Evolutionary conservation across 805 yeast species (phyloP).

Genomic region (Ogataea minuta): DNA sequence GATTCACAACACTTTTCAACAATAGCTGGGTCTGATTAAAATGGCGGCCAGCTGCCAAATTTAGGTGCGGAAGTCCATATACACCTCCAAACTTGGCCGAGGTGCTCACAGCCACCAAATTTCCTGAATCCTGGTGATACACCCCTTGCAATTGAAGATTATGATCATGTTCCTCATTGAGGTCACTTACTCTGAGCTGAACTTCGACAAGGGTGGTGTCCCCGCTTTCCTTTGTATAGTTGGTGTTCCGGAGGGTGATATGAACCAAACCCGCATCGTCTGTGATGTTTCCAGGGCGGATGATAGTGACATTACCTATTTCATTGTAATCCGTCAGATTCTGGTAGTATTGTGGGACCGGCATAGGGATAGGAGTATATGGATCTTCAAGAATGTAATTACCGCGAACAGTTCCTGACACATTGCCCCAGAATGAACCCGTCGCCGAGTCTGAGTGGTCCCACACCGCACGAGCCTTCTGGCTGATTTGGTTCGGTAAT

Average conservation of each 20-base stretch:
- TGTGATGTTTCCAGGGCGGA: constrained; percentile 28
- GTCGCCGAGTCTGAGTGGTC: constrained; percentile 17
- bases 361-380: constrained; percentile 28
- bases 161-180: constrained; percentile 48
- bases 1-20: constrained; percentile 43
- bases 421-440: constrained; percentile 37
- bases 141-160: constrained; percentile 54
- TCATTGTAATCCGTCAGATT: constrained; percentile 24
- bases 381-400: constrained; percentile 30
- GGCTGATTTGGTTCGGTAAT: constrained; percentile 57
- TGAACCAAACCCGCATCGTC: constrained; percentile 25
- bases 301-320: constrained; percentile 4
- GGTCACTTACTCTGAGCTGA: constrained; percentile 37
- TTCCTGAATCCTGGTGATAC: constrained; percentile 65
- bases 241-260: constrained; percentile 19
- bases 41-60: constrained; percentile 36
- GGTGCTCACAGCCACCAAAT: constrained; percentile 54
- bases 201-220: constrained; percentile 37
- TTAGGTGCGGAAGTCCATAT: constrained; percentile 60
- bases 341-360: constrained; percentile 30
- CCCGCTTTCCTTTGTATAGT: constrained; percentile 9
- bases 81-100: constrained; percentile 65
- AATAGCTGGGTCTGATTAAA: constrained; percentile 47
- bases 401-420: constrained; percentile 50
- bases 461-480: constrained; percentile 55